phyloP scores from a whole-genome alignment of 257 asterid species.

The Jasminum sambac region DNA sequence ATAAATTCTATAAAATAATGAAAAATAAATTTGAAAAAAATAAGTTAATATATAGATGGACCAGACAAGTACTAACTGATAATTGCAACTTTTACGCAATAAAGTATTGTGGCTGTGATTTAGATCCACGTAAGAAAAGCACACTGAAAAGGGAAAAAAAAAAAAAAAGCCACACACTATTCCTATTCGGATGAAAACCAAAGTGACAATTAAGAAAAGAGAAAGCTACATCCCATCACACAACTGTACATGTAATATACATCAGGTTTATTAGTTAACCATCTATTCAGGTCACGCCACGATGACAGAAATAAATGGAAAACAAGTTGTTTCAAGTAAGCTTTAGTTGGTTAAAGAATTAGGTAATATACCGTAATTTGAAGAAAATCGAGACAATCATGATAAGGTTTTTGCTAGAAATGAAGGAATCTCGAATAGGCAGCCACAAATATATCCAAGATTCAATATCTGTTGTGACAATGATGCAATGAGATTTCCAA shows the following conservation, averaged over 20 bases:
- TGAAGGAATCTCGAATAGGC: neutral
- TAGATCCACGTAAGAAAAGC: neutral
- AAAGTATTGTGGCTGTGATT: neutral
- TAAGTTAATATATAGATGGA: too few relatives aligned
- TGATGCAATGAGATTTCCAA: neutral
- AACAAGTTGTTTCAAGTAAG: neutral
- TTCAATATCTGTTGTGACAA: neutral
- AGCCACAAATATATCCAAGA: neutral
- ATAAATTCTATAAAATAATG: too few relatives aligned
- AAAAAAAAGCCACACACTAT: neutral
- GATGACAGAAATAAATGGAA: neutral
- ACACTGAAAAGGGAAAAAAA: neutral
- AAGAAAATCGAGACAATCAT: too few relatives aligned
- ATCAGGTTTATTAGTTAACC: neutral
- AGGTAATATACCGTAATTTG: neutral
- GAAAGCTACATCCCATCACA: neutral
- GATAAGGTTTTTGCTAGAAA: neutral
- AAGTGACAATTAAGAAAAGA: neutral
- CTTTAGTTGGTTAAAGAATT: neutral
- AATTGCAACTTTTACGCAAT: neutral
- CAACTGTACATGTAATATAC: neutral
- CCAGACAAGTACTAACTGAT: too few relatives aligned
- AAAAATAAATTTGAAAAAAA: too few relatives aligned
- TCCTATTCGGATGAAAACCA: neutral
- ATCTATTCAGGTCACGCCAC: neutral